These are phyloP conservation scores for Carex pumila DNA, from an alignment of 176 grass and related monocot species.

Conservation along the genomic window DNA sequence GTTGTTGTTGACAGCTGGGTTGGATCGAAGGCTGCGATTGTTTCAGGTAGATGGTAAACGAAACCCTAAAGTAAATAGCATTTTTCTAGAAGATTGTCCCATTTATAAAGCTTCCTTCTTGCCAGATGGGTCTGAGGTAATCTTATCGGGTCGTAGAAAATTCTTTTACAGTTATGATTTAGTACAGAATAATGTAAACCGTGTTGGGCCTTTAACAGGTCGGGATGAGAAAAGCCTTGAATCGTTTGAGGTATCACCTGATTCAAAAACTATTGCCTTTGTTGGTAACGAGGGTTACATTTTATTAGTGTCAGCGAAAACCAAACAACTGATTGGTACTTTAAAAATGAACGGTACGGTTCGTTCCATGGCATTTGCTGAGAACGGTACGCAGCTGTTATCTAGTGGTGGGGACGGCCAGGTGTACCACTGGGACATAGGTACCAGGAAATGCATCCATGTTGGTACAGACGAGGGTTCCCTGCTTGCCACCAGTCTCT, in stretches of 20 bases:
- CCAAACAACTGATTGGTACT: constrained; percentile 73
- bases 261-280: constrained; percentile 77
- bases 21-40: constrained; percentile 61
- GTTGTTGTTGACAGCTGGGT: constrained; percentile 58
- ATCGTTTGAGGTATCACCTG: constrained; percentile 73
- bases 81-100: constrained; percentile 53
- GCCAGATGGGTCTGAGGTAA: constrained; percentile 71
- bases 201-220: constrained; percentile 58
- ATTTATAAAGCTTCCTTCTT: constrained; percentile 65
- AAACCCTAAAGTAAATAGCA: constrained; percentile 66
- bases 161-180: constrained; percentile 88
- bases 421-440: constrained; percentile 77
- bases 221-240: constrained; percentile 78
- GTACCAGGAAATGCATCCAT: constrained; percentile 72
- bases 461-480: constrained; percentile 68
- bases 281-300: constrained; percentile 81
- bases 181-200: constrained; percentile 51
- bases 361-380: constrained; percentile 55
- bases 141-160: constrained; percentile 62
- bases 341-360: constrained; percentile 83
- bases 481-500: constrained; percentile 41
- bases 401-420: constrained; percentile 64
- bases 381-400: constrained; percentile 54
- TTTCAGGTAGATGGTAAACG: constrained; percentile 78
- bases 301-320: constrained; percentile 68